phyloP scores from a whole-genome alignment of 2,329 filamentous ascomycete species.

The Aureobasidium lini region DNA sequence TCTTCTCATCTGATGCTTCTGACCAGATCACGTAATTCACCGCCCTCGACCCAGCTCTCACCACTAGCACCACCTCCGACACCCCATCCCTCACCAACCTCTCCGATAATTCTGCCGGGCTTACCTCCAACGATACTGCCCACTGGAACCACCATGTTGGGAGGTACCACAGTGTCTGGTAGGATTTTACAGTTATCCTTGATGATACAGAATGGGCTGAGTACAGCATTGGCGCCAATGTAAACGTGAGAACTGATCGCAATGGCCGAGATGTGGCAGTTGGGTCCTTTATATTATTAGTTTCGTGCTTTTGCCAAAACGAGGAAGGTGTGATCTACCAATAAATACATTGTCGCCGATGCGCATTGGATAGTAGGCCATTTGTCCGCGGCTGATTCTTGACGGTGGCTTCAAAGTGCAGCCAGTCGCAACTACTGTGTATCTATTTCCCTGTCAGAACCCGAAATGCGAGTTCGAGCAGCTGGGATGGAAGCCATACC shows the following conservation, averaged over 20 bases:
- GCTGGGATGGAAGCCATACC: constrained; percentile 14
- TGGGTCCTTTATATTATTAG: constrained; percentile 27
- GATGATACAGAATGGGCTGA: constrained; percentile 83
- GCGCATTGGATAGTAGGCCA: constrained; percentile 81
- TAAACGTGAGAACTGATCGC: constrained; percentile 78
- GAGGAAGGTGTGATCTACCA: constrained; percentile 38
- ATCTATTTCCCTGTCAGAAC: constrained; percentile 30
- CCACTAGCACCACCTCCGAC: constrained; percentile 33
- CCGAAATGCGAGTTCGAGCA: not conserved
- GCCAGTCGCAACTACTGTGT: constrained; percentile 77
- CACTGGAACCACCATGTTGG: constrained; percentile 85
- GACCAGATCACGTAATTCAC: constrained; percentile 42
- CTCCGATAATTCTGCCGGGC: constrained; percentile 72
- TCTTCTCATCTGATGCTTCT: constrained; percentile 35
- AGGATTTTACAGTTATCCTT: constrained; percentile 89
- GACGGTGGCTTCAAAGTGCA: constrained; percentile 76
- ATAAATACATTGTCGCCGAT: constrained; percentile 94
- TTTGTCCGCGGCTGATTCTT: constrained; percentile 65
- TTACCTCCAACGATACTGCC: constrained; percentile 84
- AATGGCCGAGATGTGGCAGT: constrained; percentile 72
- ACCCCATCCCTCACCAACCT: constrained; percentile 63
- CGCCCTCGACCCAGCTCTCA: constrained; percentile 43
- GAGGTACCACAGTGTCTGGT: constrained; percentile 74
- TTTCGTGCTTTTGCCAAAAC: not conserved
- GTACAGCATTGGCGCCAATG: constrained; percentile 67